Percentiles rank a stretch among this genome's conserved stretches.
Conservation (phyloP, 371 early-diverging fungal genomes). For the Synchytrium microbalum region DNA sequence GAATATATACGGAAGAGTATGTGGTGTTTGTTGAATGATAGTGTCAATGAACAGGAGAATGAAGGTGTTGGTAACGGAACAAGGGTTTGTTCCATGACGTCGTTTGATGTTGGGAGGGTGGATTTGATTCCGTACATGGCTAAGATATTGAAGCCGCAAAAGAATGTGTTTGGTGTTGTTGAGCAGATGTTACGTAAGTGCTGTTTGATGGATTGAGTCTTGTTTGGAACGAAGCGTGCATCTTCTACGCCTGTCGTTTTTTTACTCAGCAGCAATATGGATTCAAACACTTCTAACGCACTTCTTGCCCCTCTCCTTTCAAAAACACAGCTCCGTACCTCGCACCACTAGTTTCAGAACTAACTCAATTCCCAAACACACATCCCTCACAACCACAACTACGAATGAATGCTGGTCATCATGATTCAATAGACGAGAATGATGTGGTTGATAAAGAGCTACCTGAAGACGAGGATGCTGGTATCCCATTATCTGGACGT, state of each 20-base stretch:
- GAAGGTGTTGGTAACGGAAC: not conserved
- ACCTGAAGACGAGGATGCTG: not conserved
- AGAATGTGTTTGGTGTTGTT: not conserved
- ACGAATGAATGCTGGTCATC: no score
- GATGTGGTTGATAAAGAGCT: not conserved
- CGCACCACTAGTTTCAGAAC: not conserved
- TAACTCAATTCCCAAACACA: not conserved
- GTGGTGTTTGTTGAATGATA: not conserved
- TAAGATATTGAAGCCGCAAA: not conserved
- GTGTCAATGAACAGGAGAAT: not conserved
- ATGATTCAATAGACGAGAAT: not conserved
- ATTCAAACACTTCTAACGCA: no score
- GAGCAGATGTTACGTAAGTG: not conserved
- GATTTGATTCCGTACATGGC: slow-evolving; percentile 2
- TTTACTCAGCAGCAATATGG: not conserved
- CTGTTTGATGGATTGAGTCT: no score
- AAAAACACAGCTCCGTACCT: not conserved
- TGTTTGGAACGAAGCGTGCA: not conserved
- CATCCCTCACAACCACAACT: not conserved
- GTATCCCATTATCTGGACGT: not conserved
- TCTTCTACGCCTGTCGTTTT: not conserved
- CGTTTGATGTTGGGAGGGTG: not conserved
- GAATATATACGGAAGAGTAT: not conserved
- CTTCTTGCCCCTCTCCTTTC: no score
- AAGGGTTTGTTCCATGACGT: no score